These are phyloP conservation scores for Starmerella geochares DNA, from an alignment of 805 yeast genomes.

Conservation along the genomic window DNA sequence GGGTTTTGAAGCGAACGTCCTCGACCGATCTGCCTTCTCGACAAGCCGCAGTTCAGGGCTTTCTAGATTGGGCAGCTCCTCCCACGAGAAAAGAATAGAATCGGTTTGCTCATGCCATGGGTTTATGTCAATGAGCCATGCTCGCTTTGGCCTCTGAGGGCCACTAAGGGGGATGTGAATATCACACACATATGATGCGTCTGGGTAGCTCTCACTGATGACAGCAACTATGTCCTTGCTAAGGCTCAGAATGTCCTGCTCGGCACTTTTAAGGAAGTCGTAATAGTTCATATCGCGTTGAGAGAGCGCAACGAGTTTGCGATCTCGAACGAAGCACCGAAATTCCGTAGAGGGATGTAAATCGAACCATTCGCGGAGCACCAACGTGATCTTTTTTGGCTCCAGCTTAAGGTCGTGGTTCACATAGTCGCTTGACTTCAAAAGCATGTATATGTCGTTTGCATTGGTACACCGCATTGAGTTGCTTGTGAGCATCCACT, in stretches of 20 bases:
- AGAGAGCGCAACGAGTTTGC: constrained; percentile 57
- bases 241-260: constrained; percentile 38
- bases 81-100: constrained; percentile 71
- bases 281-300: constrained; percentile 85
- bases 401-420: constrained; percentile 74
- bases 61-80: constrained; percentile 42
- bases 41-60: constrained; percentile 51
- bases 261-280: constrained; percentile 49
- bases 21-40: constrained; percentile 50
- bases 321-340: constrained; percentile 64
- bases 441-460: constrained; percentile 65
- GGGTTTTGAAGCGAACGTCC: constrained; percentile 68
- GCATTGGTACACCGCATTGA: constrained; percentile 60
- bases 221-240: constrained; percentile 44
- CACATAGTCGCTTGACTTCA: constrained; percentile 81
- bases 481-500: constrained; percentile 78
- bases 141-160: constrained; percentile 36
- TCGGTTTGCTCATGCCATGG: constrained; percentile 76
- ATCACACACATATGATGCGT: constrained; percentile 58
- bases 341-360: constrained; percentile 88
- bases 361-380: constrained; percentile 71
- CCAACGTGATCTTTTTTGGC: constrained; percentile 34
- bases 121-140: constrained; percentile 72
- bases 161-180: constrained; percentile 68
- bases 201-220: constrained; percentile 40